A percentile compares a stretch with the other conserved stretches of the same genome.
phyloP scores from a whole-genome alignment of 495 filamentous ascomycete genomes.

The Pseudoneurospora amorphoporcata region DNA sequence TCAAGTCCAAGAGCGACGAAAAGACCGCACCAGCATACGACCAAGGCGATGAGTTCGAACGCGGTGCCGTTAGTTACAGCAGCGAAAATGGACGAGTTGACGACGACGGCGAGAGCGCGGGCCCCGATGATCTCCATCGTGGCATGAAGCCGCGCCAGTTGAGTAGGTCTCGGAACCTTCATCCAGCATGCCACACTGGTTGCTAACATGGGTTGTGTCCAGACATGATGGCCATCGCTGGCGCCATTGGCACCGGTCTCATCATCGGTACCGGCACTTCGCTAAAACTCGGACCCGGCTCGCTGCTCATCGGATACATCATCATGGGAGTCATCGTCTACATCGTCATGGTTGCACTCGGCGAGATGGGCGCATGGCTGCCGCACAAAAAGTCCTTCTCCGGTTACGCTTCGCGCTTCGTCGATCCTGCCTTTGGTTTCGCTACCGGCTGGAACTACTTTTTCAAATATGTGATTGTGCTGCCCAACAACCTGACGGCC shows the following conservation, averaged over 20 bases:
- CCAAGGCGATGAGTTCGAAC: constrained; percentile 4
- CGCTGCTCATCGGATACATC: constrained; percentile 56
- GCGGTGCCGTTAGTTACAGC: constrained; percentile 1
- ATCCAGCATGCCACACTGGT: background rate
- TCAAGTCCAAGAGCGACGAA: constrained; percentile 13
- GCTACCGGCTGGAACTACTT: constrained; percentile 35
- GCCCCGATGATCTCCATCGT: constrained; percentile 22
- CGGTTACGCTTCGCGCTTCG: constrained; percentile 64
- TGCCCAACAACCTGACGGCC: constrained; percentile 71
- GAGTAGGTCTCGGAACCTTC: constrained; percentile 9
- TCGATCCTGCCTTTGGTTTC: constrained; percentile 64
- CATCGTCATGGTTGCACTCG: constrained; percentile 38
- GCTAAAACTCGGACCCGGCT: constrained; percentile 42
- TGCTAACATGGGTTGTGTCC: background rate
- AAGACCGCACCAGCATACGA: constrained; percentile 8
- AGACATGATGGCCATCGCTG: constrained; percentile 69
- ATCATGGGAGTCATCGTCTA: constrained; percentile 41
- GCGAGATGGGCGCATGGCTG: constrained; percentile 59
- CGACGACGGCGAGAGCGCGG: constrained; percentile 7
- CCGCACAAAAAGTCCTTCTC: constrained; percentile 48
- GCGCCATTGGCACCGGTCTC: constrained; percentile 62
- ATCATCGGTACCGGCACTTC: constrained; percentile 20
- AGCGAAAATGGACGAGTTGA: constrained; percentile 11
- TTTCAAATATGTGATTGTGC: constrained; percentile 60
- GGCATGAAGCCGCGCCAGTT: constrained; percentile 28